phyloP scores from a whole-genome alignment of 1,284 basidiomycete genomes.

The Microbotryum silenes-acaulis region DNA sequence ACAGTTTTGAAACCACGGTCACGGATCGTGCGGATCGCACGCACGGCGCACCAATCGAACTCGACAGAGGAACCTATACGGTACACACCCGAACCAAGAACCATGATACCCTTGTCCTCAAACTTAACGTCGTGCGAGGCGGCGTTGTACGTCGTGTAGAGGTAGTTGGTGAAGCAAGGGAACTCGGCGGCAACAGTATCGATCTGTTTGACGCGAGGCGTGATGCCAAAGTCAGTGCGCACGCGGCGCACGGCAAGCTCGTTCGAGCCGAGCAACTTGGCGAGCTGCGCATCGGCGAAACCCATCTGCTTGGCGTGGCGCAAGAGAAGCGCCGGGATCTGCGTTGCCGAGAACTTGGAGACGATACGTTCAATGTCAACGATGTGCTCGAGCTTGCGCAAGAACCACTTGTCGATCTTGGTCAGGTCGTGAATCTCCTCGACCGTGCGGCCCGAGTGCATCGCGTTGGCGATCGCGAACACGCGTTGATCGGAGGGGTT shows the following conservation, averaged over 20 bases:
- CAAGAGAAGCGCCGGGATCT: constrained; percentile 59
- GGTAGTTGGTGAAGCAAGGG: constrained; percentile 98
- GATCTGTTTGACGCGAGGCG: constrained; percentile 98
- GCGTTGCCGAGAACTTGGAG: constrained; percentile 61
- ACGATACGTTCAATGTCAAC: constrained; percentile 69
- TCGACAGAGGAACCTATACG: constrained; percentile 97
- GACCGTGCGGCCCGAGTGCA: constrained; percentile 81
- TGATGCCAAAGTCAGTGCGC: constrained; percentile 78
- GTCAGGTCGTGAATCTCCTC: constrained; percentile 93
- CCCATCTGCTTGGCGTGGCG: constrained; percentile 85
- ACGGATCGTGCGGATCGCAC: constrained; percentile 84
- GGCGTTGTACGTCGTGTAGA: constrained; percentile 99
- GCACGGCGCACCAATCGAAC: constrained; percentile 99
- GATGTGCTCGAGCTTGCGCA: constrained; percentile 98
- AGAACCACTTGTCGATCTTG: constrained; percentile 99
- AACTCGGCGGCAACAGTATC: constrained; percentile 98
- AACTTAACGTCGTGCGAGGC: constrained; percentile 93
- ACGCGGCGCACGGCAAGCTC: constrained; percentile 75
- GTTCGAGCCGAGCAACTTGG: constrained; percentile 77
- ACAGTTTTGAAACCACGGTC: constrained; percentile 89
- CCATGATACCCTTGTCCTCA: constrained; percentile 95
- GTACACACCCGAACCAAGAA: constrained; percentile 97
- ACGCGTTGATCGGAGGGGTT: constrained; percentile 88
- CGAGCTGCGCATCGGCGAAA: constrained; percentile 90
- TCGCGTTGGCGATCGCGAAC: constrained; percentile 82